A percentile compares a stretch with the other conserved stretches of the same genome.
Evolutionary conservation across 106 monocot species (phyloP).

Genomic region (Iris macrosiphon): DNA sequence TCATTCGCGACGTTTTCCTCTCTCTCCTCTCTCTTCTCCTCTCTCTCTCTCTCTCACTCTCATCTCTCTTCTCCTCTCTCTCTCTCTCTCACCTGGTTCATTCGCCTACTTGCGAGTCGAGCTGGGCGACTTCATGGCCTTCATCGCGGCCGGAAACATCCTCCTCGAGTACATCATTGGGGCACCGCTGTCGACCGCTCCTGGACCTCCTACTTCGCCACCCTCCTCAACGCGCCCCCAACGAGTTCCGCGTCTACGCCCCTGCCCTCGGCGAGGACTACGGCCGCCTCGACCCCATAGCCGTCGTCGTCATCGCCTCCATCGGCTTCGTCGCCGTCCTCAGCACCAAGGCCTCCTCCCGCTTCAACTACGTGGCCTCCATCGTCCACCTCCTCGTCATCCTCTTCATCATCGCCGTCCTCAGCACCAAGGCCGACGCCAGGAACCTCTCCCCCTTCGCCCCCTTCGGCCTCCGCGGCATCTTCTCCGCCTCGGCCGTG

Average conservation of each 20-base stretch:
- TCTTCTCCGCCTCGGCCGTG: constrained; percentile 72
- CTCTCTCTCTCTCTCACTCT: too few relatives aligned
- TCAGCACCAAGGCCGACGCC: constrained; percentile 57
- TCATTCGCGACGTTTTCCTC: too few relatives aligned
- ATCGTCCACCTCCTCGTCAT: constrained; percentile 68
- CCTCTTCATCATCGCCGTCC: constrained; percentile 71
- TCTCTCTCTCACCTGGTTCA: constrained; percentile 83
- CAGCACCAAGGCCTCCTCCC: constrained; percentile 78
- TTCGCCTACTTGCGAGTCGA: constrained; percentile 92
- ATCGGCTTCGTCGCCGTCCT: constrained; percentile 46
- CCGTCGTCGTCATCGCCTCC: constrained; percentile 38
- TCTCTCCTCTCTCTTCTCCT: too few relatives aligned
- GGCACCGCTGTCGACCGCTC: constrained; percentile 81
- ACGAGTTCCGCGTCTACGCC: constrained; percentile 78
- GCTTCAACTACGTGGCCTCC: constrained; percentile 81
- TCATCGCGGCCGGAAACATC: constrained; percentile 94
- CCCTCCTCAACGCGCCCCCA: constrained; percentile 65
- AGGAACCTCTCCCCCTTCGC: constrained; percentile 53
- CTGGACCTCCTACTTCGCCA: constrained; percentile 94
- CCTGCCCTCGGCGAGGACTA: constrained; percentile 43
- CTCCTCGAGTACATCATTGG: constrained; percentile 85
- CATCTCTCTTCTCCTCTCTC: too few relatives aligned
- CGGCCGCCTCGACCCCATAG: constrained; percentile 74
- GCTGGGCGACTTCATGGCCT: constrained; percentile 89
- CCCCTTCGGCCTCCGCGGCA: constrained; percentile 52